phyloP scores from a whole-genome alignment of 1,284 basidiomycete species.

The Ceratobasidium sp. region DNA sequence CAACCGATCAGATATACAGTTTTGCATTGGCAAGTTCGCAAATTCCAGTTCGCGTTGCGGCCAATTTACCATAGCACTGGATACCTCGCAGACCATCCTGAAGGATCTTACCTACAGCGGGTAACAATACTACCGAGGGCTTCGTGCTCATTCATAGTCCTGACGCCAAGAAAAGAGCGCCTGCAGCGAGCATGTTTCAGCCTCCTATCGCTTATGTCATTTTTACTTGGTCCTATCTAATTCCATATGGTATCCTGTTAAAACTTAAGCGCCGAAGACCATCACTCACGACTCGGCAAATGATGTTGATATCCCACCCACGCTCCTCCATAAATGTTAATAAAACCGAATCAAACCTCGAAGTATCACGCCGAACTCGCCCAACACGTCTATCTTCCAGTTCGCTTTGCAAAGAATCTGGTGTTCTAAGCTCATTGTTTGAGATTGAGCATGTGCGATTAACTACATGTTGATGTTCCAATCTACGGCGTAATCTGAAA shows the following conservation, averaged over 20 bases:
- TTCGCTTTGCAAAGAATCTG: conserved; percentile 63
- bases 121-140: conserved; percentile 55
- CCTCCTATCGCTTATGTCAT: conserved; percentile 44
- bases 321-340: conserved; percentile 66
- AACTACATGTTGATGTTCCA: too few species aligned
- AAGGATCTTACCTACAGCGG: too few species aligned
- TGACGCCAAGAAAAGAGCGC: conserved; percentile 66
- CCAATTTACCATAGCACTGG: too few species aligned
- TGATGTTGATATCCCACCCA: conserved; percentile 41
- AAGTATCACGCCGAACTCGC: conserved; percentile 63
- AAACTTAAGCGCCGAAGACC: conserved; percentile 1
- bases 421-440: too few species aligned
- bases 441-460: too few species aligned
- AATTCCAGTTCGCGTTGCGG: too few species aligned
- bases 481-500: too few species aligned
- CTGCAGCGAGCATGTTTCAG: conserved; percentile 58
- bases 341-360: conserved; percentile 69
- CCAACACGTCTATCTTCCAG: conserved; percentile 69
- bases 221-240: conserved; percentile 46
- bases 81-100: too few species aligned
- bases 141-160: conserved; percentile 72
- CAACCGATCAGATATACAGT: too few species aligned
- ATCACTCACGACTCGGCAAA: not conserved
- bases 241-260: conserved; percentile 65
- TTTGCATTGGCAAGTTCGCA: too few species aligned